Percentiles rank a stretch among this genome's conserved stretches.
Conservation (phyloP, 2,329 filamentous ascomycete species). For the Zelopaecilomyces penicillatus region DNA sequence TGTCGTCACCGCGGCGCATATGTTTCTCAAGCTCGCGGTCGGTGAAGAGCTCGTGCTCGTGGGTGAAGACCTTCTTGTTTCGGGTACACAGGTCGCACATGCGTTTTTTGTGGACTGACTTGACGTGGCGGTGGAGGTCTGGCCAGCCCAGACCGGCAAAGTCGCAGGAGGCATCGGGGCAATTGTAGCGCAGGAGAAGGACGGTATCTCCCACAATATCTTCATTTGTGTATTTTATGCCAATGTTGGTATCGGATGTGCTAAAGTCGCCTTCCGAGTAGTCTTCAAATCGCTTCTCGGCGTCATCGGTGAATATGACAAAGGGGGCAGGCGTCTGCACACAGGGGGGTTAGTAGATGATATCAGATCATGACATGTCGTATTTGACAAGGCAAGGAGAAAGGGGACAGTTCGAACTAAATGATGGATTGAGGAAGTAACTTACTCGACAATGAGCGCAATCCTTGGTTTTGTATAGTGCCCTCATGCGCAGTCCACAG, state of each 20-base stretch:
- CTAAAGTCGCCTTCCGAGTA: slow-evolving; percentile 66
- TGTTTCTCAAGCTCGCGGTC: slow-evolving; percentile 73
- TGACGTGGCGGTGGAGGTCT: slow-evolving; percentile 65
- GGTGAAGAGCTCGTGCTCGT: slow-evolving; percentile 91
- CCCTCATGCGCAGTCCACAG: slow-evolving; percentile 81
- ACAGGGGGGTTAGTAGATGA: background rate
- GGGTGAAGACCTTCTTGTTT: slow-evolving; percentile 97
- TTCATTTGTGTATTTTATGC: slow-evolving; percentile 81
- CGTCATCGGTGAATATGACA: slow-evolving; percentile 88
- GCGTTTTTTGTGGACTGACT: slow-evolving; percentile 70
- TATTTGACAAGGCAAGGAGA: background rate
- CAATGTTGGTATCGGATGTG: slow-evolving; percentile 73
- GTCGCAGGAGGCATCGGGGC: slow-evolving; percentile 72
- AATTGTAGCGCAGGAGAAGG: slow-evolving; percentile 86
- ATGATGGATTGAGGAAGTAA: slow-evolving; percentile 10
- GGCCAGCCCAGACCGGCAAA: slow-evolving; percentile 65
- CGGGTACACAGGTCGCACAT: slow-evolving; percentile 87
- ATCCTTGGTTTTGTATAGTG: slow-evolving; percentile 90
- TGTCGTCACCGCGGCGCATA: slow-evolving; percentile 84
- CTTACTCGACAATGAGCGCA: slow-evolving; percentile 91
- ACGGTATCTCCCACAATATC: slow-evolving; percentile 89
- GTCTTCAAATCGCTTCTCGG: slow-evolving; percentile 75
- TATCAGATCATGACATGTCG: slow-evolving; percentile 11
- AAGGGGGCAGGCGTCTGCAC: slow-evolving; percentile 58
- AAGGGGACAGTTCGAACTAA: too few relatives aligned